phyloP scores from a whole-genome alignment of 176 grass and related monocot genomes.

The Pontederia paniculata region DNA sequence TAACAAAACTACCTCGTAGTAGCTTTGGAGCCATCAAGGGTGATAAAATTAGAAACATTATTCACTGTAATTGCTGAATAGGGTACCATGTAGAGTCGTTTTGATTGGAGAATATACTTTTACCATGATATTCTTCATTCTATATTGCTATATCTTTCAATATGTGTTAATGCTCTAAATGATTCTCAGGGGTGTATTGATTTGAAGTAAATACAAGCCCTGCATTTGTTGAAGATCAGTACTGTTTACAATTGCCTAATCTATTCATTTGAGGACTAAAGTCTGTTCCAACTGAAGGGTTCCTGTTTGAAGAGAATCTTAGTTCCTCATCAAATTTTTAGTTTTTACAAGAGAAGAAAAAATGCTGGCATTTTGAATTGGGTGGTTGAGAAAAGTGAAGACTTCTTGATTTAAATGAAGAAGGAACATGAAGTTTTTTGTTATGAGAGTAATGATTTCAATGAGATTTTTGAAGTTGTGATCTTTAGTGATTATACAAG shows the following conservation, averaged over 20 bases:
- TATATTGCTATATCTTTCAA: conserved; percentile 2
- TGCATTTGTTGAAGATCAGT: conserved; percentile 44
- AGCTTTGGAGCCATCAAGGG: too few species aligned
- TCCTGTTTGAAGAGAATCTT: conserved; percentile 67
- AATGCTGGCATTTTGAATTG: conserved; percentile 22
- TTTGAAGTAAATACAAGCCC: conserved; percentile 62
- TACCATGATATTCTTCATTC: background rate
- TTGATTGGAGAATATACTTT: background rate
- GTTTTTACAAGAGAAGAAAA: conserved; percentile 55
- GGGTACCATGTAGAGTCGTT: too few species aligned
- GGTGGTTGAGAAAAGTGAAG: conserved; percentile 68
- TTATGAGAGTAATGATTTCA: too few species aligned
- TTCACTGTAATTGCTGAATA: too few species aligned
- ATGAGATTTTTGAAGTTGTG: too few species aligned
- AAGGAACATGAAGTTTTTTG: too few species aligned
- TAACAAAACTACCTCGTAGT: too few species aligned
- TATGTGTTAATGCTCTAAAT: conserved; percentile 43
- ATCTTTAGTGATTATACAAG: conserved; percentile 31
- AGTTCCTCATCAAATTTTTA: conserved; percentile 57
- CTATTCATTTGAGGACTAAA: conserved; percentile 61
- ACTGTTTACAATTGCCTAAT: conserved; percentile 44
- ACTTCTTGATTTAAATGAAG: conserved; percentile 50
- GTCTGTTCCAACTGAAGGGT: conserved; percentile 57
- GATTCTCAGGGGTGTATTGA: conserved; percentile 45
- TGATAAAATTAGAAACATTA: too few species aligned